Conservation (phyloP, 1,284 basidiomycete species). For the Stygiomarasmius scandens region DNA sequence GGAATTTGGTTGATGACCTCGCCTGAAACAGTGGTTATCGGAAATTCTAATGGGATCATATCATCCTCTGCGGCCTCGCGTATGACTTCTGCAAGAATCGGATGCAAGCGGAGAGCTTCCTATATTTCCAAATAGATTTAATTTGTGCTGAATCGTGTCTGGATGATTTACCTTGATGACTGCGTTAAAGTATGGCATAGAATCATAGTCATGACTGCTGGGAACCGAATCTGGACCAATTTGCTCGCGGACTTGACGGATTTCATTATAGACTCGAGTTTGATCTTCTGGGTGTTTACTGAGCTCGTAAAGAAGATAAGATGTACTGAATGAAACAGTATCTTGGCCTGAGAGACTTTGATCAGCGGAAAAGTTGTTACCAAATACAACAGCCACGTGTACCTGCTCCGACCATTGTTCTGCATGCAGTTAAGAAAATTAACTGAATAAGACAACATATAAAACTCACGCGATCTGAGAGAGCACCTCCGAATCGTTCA, state of each 20-base stretch:
- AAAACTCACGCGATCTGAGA: slow-evolving; percentile 12
- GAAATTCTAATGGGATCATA: slow-evolving; percentile 24
- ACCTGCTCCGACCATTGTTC: slow-evolving; percentile 25
- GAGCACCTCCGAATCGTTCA: slow-evolving; percentile 31
- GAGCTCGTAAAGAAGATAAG: slow-evolving; percentile 33
- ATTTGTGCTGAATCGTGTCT: no score
- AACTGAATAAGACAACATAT: no score
- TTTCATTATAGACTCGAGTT: slow-evolving; percentile 28
- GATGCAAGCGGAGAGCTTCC: slow-evolving; percentile 28
- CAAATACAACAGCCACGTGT: not conserved
- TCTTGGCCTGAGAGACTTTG: slow-evolving; percentile 24
- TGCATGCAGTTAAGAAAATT: slow-evolving; percentile 1
- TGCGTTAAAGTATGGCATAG: slow-evolving; percentile 28
- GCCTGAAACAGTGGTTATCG: slow-evolving; percentile 21
- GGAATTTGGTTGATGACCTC: slow-evolving; percentile 23
- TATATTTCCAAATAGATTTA: no score
- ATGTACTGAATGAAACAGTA: slow-evolving; percentile 24
- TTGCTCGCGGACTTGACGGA: slow-evolving; percentile 24
- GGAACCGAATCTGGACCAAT: slow-evolving; percentile 23
- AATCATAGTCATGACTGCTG: slow-evolving; percentile 27
- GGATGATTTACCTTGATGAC: slow-evolving; percentile 32
- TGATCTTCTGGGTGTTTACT: slow-evolving; percentile 30
- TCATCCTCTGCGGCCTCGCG: slow-evolving; percentile 25
- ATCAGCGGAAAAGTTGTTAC: not conserved
- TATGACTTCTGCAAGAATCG: slow-evolving; percentile 21